A percentile compares a stretch with the other conserved stretches of the same genome.
Evolutionary conservation across 2,329 filamentous ascomycete species (phyloP).

Genomic region (Ceratocystis diversiconidia): DNA sequence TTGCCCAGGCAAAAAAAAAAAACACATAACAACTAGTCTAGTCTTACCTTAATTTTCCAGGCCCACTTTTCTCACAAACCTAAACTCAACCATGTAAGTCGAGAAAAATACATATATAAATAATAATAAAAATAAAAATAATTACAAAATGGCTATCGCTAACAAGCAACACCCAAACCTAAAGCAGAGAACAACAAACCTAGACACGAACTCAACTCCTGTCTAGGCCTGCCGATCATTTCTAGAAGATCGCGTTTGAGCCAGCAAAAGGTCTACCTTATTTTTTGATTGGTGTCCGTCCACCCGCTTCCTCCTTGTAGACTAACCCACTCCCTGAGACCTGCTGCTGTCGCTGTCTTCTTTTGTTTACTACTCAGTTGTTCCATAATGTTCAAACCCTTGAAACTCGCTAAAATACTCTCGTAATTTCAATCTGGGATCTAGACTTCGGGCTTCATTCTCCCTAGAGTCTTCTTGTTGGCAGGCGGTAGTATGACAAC

Average conservation of each 20-base stretch:
- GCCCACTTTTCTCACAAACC: not conserved
- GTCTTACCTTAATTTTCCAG: conserved; percentile 1
- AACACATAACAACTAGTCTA: not conserved
- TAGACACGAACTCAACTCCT: not conserved
- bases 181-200: not conserved
- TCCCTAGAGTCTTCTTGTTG: conserved; percentile 22
- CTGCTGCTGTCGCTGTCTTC: not conserved
- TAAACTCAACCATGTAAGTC: not conserved
- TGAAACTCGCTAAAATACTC: conserved; percentile 40
- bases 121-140: not conserved
- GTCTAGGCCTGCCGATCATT: conserved; percentile 3
- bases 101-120: not conserved
- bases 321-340: not conserved
- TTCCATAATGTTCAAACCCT: conserved; percentile 23
- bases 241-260: conserved; percentile 1
- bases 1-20: not conserved
- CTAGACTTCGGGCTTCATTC: not conserved
- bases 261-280: conserved; percentile 4
- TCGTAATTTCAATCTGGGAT: conserved; percentile 29
- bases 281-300: not conserved
- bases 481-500: not conserved
- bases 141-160: no score
- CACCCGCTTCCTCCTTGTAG: not conserved
- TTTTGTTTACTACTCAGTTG: not conserved
- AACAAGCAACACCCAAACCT: not conserved